These are phyloP conservation scores for Hypoxylon subgilvum DNA, from an alignment of 495 filamentous ascomycete species.

Conservation along the genomic window DNA sequence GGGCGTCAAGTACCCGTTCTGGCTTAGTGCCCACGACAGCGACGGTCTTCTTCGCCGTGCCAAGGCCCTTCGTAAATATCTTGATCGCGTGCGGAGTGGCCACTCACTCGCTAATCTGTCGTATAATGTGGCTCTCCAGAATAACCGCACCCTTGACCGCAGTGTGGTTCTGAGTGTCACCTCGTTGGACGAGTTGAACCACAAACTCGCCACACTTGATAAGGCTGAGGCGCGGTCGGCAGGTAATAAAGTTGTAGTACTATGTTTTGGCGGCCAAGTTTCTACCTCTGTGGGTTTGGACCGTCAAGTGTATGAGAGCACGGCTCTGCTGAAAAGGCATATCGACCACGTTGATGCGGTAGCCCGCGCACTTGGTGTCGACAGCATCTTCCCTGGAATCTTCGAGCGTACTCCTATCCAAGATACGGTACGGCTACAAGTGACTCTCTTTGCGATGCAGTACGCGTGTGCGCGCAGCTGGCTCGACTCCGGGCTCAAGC, in stretches of 20 bases:
- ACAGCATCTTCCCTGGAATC: constrained; percentile 52
- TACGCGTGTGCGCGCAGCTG: constrained; percentile 55
- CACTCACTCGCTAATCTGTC: constrained; percentile 41
- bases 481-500: constrained; percentile 53
- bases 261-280: constrained; percentile 59
- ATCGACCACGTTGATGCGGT: constrained; percentile 42
- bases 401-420: constrained; percentile 43
- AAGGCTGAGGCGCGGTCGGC: constrained; percentile 19
- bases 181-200: constrained; percentile 37
- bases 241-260: constrained; percentile 42
- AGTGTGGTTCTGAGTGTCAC: constrained; percentile 39
- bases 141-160: constrained; percentile 38
- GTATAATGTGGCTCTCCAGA: constrained; percentile 45
- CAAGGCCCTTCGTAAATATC: constrained; percentile 16
- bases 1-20: constrained; percentile 38
- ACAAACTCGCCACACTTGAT: constrained; percentile 28
- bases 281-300: constrained; percentile 47
- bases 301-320: constrained; percentile 40
- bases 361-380: constrained; percentile 28
- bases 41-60: not conserved
- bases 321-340: constrained; percentile 42
- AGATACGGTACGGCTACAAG: constrained; percentile 52
- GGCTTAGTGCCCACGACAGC: constrained; percentile 35
- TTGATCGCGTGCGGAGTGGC: not conserved
- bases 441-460: constrained; percentile 52